Evolutionary conservation across 495 filamentous ascomycete species (phyloP), one percentile per base, ranked within the genome.

Genomic region (Venustampulla echinocandica): DNA sequence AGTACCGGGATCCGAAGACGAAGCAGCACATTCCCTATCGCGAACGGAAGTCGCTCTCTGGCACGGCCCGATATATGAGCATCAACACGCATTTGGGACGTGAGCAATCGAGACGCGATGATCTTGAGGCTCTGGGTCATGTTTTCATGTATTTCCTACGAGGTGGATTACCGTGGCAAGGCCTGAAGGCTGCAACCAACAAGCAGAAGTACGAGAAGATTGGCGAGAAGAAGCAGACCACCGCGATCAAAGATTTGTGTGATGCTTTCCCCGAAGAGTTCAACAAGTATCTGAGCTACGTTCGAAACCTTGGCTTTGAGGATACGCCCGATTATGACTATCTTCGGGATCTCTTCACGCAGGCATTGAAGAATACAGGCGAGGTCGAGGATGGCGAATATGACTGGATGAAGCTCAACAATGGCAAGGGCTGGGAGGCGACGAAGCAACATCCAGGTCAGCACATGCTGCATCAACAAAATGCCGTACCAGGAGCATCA

Each of bases 171-270:
- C 92, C 92, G 15, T 99, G 92, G 92, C 92, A 99, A 69, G 92
- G 92, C 41, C 71, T 99, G 58, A 97, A 97, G 71, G 92, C 92
- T 63, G 93, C 93, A 14, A 99, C 92, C 49, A 99, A 99, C 73
- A 99, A 99, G 77, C 92, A 99, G 62, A 99, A 99, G 69, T 99
- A 99, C 56, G 92, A 99, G 69, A 97, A 97, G 73, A 99, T 99
- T 65, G 92, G 92, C 23, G 93, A 99, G 69, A 97, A 97, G 84
- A 99, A 99, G 70, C 92, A 97, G 69, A 95, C 90, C 0, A 97
- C 92, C 19, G 76, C 79, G 0, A 90, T 99, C 74, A 93, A 95
- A 66, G 93, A 99, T 57, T 80, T 99, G 3, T 97, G 92, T 58
- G 90, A 96, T 47, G 84, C 86, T 39, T 97, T 90, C 69, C 92